Base-by-base conservation (phyloP, 2,329 filamentous ascomycete genomes). In the Metarhizium sp. region DNA sequence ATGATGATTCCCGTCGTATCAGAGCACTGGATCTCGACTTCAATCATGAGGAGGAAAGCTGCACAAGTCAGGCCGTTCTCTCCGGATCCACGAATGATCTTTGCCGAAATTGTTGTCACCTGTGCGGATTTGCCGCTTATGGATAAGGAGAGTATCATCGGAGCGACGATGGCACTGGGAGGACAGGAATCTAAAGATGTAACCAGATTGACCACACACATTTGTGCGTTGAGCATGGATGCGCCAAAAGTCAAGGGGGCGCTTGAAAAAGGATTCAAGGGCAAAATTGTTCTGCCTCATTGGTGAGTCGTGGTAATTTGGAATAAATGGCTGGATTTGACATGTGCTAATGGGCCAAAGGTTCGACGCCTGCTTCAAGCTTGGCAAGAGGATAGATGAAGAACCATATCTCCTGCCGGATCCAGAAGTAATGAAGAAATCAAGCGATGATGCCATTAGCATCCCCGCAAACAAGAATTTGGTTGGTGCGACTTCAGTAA, bases 351-450 rank as follows among this genome's bases (percentile, higher is more conserved):
- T 18, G 2, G 47, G 13, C 3, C 16, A 25, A 11, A 92, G 88
- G 91, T 96, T 99, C 66, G 92, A 97, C 63, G 92, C 96, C 68
- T 99, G 94, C 71, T 81, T 99, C 62, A 94, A 89, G 70, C 82
- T 99, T 32, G 92, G 92, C 51, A 92, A 90, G 70, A 85, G 89
- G 57, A 96, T 99, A 62, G 87, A 90, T 62, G 94, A 99, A 68
- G 75, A 77, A 6, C 94, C 94, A 0, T 99, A 99, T 66, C 74
- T 82, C 20, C 78, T 97, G 1, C 94, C 94, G 1, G 78, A 97
- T 60, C 88, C 94, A 1, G 90, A 95, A 60, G 88, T 95, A 38
- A 75, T 96, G n/a, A 78, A 75, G 43, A 76, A 75, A 47, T 73
- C 75, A 6, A 73, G 80, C 20, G 77, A 84, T 57, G 79, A 82